These are phyloP conservation scores for Magnaporthales sp. DNA, from an alignment of 2,329 filamentous ascomycete genomes.

Conservation along the genomic window DNA sequence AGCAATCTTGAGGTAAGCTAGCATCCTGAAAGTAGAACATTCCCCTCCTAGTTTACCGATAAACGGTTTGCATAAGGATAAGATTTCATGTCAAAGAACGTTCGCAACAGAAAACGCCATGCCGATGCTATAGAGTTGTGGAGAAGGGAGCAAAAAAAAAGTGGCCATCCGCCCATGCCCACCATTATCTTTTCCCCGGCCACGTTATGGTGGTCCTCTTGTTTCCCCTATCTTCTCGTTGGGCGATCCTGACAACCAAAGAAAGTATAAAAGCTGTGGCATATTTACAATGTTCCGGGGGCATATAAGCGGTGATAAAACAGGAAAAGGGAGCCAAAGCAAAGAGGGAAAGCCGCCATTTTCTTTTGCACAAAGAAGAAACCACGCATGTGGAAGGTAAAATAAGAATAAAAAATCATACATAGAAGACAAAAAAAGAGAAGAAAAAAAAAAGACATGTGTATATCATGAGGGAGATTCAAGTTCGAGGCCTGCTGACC, in stretches of 20 bases:
- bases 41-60: no score
- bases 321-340: not conserved
- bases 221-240: not conserved
- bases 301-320: not conserved
- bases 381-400: no score
- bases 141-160: not conserved
- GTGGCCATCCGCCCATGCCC: not conserved
- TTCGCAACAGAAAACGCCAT: no score
- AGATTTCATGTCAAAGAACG: not conserved
- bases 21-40: no score
- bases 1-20: no score
- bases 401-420: not conserved
- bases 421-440: not conserved
- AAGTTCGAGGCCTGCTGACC: slow-evolving; percentile 37
- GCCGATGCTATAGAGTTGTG: not conserved
- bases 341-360: not conserved
- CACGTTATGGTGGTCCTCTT: not conserved
- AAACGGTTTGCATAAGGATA: not conserved
- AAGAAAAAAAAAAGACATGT: not conserved
- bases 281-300: not conserved
- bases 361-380: not conserved
- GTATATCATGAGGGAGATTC: not conserved
- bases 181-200: not conserved
- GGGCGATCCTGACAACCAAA: not conserved
- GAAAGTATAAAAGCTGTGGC: not conserved